These are phyloP conservation scores for Neofusicoccum cordaticola DNA, from an alignment of 2,329 filamentous ascomycete species.

Conservation along the genomic window DNA sequence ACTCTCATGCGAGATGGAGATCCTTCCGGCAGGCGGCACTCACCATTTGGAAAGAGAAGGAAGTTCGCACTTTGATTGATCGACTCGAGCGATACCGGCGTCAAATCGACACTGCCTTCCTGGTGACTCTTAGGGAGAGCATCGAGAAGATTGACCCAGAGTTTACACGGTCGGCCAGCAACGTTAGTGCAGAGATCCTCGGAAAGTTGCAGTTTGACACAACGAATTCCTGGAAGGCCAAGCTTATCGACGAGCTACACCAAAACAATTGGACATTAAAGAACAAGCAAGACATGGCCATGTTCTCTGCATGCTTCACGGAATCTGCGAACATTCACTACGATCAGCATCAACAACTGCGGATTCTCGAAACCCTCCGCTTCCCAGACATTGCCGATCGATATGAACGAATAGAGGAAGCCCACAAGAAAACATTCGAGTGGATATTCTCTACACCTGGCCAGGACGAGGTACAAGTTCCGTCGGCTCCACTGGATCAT, in stretches of 20 bases:
- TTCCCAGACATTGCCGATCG: not conserved
- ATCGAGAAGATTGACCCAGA: not conserved
- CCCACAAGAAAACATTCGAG: constrained; percentile 14
- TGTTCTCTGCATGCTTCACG: not conserved
- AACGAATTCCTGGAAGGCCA: not conserved
- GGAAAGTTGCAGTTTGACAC: too few species aligned
- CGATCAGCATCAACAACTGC: not conserved
- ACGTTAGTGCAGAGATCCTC: not conserved
- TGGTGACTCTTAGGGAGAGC: constrained; percentile 17
- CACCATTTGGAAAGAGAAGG: not conserved
- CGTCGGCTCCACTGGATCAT: too few species aligned
- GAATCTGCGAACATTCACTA: not conserved
- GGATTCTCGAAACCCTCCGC: not conserved
- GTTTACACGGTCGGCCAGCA: not conserved
- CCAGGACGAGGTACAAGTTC: too few species aligned
- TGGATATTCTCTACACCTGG: constrained; percentile 10
- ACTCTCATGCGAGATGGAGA: not conserved
- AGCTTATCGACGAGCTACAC: not conserved
- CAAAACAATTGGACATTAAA: not conserved
- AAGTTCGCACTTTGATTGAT: not conserved
- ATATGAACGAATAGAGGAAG: constrained; percentile 7
- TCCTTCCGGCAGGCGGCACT: not conserved
- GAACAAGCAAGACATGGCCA: not conserved
- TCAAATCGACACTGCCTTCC: constrained; percentile 19
- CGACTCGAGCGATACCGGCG: not conserved